These are phyloP conservation scores for Hamigera avellanea DNA, from an alignment of 495 filamentous ascomycete species.

Conservation along the genomic window DNA sequence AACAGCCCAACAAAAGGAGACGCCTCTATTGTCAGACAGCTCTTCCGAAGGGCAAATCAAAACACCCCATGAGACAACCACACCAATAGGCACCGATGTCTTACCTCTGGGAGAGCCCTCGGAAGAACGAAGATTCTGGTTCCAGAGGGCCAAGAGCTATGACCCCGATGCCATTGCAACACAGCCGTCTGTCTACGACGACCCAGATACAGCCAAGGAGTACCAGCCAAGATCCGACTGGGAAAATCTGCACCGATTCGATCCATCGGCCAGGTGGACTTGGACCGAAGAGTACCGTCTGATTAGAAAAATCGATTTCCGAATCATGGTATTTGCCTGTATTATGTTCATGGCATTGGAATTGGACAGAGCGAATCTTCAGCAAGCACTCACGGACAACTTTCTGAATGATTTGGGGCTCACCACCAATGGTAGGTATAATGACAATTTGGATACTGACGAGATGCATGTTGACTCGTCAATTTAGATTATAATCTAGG, in stretches of 20 bases:
- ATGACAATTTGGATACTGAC: slow-evolving; percentile 7
- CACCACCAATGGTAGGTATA: slow-evolving; percentile 38
- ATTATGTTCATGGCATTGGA: slow-evolving; percentile 67
- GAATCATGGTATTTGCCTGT: slow-evolving; percentile 46
- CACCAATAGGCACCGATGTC: neutral
- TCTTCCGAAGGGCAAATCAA: slow-evolving; percentile 9
- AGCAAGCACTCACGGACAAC: slow-evolving; percentile 40
- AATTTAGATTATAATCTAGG: slow-evolving; percentile 12
- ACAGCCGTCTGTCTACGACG: slow-evolving; percentile 39
- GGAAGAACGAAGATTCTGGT: slow-evolving; percentile 21
- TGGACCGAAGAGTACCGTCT: slow-evolving; percentile 31
- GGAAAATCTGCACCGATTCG: slow-evolving; percentile 41
- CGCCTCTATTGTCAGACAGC: too few relatives aligned
- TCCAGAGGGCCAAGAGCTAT: slow-evolving; percentile 24
- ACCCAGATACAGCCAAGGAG: slow-evolving; percentile 35
- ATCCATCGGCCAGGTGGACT: slow-evolving; percentile 39
- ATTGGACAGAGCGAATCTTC: slow-evolving; percentile 47
- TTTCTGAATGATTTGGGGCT: slow-evolving; percentile 41
- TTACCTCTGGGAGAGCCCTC: neutral
- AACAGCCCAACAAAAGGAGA: too few relatives aligned
- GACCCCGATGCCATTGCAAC: slow-evolving; percentile 47
- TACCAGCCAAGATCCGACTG: slow-evolving; percentile 40
- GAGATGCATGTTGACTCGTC: neutral
- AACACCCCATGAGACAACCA: neutral
- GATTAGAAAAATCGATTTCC: slow-evolving; percentile 31